phyloP scores from a whole-genome alignment of 805 yeast species.

The Kuraishia cidri region DNA sequence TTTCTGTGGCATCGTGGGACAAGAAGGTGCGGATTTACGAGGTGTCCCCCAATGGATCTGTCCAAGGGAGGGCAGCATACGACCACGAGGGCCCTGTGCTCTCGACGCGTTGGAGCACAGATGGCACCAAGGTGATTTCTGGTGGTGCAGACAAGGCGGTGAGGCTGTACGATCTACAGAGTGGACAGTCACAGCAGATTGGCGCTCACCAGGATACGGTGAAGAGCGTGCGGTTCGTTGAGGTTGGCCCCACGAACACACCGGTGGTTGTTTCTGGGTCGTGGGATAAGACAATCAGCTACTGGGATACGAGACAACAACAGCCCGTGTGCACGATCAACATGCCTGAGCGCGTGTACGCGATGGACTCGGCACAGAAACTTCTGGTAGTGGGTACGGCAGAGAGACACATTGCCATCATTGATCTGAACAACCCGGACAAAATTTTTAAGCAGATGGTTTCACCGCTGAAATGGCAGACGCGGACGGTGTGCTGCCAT shows the following conservation, averaged over 20 bases:
- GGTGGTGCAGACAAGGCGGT: slow-evolving; percentile 92
- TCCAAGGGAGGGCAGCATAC: slow-evolving; percentile 82
- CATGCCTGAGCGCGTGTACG: slow-evolving; percentile 85
- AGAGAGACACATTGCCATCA: slow-evolving; percentile 68
- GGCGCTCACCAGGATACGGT: slow-evolving; percentile 86
- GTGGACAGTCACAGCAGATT: slow-evolving; percentile 76
- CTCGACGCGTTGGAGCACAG: slow-evolving; percentile 72
- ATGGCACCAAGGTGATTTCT: slow-evolving; percentile 80
- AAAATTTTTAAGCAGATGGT: slow-evolving; percentile 62
- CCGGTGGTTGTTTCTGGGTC: slow-evolving; percentile 86
- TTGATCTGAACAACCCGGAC: slow-evolving; percentile 79
- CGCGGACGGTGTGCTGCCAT: slow-evolving; percentile 73
- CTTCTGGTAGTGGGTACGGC: slow-evolving; percentile 92
- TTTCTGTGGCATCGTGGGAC: slow-evolving; percentile 91
- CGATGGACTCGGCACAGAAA: slow-evolving; percentile 78
- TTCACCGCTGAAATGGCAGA: slow-evolving; percentile 87
- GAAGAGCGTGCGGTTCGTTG: slow-evolving; percentile 62
- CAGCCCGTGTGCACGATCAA: slow-evolving; percentile 74
- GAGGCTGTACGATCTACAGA: slow-evolving; percentile 68
- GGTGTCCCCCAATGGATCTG: slow-evolving; percentile 61
- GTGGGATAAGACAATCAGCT: slow-evolving; percentile 91
- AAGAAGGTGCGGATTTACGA: slow-evolving; percentile 91
- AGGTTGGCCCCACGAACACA: slow-evolving; percentile 77
- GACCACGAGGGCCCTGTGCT: slow-evolving; percentile 89
- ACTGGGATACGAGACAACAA: slow-evolving; percentile 90